Conservation (phyloP, 1,284 basidiomycete species). For the Marasmius oreades region DNA sequence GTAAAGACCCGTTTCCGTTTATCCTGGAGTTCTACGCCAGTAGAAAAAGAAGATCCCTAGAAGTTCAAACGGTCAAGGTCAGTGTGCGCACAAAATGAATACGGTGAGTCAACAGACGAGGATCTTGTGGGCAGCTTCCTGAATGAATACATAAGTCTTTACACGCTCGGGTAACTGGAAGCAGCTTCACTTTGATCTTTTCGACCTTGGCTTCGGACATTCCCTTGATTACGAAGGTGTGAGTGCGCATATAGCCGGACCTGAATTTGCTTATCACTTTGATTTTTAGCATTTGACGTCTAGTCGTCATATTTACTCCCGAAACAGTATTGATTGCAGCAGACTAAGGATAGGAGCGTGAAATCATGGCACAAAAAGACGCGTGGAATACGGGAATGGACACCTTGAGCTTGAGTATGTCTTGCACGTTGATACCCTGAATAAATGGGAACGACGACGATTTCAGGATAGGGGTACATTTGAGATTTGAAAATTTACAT, state of each 20-base stretch:
- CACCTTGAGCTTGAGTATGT: slow-evolving; percentile 90
- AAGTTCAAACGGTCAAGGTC: slow-evolving; percentile 6
- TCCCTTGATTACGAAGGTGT: slow-evolving; percentile 41
- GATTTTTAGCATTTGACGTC: slow-evolving; percentile 85
- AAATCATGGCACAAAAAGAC: slow-evolving; percentile 1
- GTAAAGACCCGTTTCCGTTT: slow-evolving; percentile 74
- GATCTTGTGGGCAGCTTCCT: slow-evolving; percentile 88
- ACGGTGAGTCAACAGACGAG: slow-evolving; percentile 42
- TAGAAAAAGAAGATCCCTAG: slow-evolving; percentile 84
- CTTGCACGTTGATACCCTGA: slow-evolving; percentile 91
- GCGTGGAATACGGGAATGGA: slow-evolving; percentile 4
- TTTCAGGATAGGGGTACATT: slow-evolving; percentile 11
- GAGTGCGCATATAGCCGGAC: slow-evolving; percentile 8
- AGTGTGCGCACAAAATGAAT: neutral
- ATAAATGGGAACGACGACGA: neutral
- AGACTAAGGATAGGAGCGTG: slow-evolving; percentile 35
- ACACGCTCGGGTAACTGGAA: slow-evolving; percentile 6
- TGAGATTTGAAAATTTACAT: slow-evolving; percentile 45
- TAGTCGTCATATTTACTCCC: slow-evolving; percentile 82
- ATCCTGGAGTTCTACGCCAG: slow-evolving; percentile 85
- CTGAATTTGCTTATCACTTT: slow-evolving; percentile 53
- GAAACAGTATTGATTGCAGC: slow-evolving; percentile 77
- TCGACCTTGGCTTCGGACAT: slow-evolving; percentile 93
- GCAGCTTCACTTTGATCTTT: slow-evolving; percentile 76
- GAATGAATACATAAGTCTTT: slow-evolving; percentile 5